Conservation (phyloP, 2,329 filamentous ascomycete genomes). For the Colletotrichum simmondsii region DNA sequence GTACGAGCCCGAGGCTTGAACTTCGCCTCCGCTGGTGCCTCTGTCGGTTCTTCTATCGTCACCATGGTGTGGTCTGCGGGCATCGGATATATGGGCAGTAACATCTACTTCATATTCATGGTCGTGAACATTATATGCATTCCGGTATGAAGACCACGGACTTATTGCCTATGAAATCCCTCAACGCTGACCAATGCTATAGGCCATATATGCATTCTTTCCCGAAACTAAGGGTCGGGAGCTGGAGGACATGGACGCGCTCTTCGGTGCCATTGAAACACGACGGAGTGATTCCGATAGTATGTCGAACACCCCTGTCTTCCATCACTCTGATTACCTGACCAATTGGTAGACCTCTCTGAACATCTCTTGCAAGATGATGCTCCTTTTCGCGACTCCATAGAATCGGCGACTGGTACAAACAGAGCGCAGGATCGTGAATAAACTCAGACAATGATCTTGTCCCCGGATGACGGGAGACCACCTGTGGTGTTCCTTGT, state of each 20-base stretch:
- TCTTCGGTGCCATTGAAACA: constrained; percentile 46
- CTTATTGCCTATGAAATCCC: neutral
- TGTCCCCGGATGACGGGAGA: neutral
- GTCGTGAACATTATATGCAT: constrained; percentile 59
- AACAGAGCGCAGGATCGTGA: neutral
- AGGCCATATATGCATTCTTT: constrained; percentile 55
- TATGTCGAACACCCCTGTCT: neutral
- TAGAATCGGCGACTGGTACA: neutral
- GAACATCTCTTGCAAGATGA: constrained; percentile 9
- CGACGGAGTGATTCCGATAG: neutral
- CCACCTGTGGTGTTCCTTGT: neutral
- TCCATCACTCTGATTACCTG: neutral
- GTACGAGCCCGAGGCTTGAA: constrained; percentile 67
- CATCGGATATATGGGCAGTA: constrained; percentile 59
- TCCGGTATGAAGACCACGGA: constrained; percentile 44
- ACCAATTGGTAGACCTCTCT: neutral
- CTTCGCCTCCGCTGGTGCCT: constrained; percentile 63
- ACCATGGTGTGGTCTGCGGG: constrained; percentile 67
- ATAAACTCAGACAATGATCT: neutral
- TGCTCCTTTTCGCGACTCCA: neutral
- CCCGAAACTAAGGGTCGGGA: constrained; percentile 56
- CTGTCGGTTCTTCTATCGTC: constrained; percentile 65
- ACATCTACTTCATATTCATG: constrained; percentile 69
- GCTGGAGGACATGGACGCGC: constrained; percentile 56
- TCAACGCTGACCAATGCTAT: neutral